Conservation (phyloP, 108 stramenopile genomes). For the Cyclotella baltica region DNA sequence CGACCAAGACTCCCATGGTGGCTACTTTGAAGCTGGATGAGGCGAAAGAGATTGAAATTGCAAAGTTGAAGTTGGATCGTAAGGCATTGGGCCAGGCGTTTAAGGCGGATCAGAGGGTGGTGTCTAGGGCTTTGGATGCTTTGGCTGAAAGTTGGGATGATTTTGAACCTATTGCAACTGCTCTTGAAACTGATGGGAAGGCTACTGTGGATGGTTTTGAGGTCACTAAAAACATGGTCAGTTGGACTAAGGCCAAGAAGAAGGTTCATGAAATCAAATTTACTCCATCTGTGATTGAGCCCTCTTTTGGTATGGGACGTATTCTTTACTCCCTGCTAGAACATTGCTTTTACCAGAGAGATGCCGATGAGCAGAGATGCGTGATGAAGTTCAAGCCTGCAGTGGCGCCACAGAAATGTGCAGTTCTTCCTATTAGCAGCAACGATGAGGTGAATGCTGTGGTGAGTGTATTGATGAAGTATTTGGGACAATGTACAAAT, state of each 20-base stretch:
- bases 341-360: slow-evolving; percentile 97
- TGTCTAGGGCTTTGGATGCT: slow-evolving; percentile 92
- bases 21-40: slow-evolving; percentile 90
- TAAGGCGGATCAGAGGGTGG: slow-evolving; percentile 93
- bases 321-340: slow-evolving; percentile 98
- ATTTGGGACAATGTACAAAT: neutral
- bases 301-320: slow-evolving; percentile 99
- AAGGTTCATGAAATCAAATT: slow-evolving; percentile 96
- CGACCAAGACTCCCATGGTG: slow-evolving; percentile 94
- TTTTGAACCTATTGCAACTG: slow-evolving; percentile 90
- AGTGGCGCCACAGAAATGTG: slow-evolving; percentile 98
- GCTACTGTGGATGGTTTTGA: slow-evolving; percentile 90
- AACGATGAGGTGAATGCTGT: slow-evolving; percentile 81
- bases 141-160: slow-evolving; percentile 91
- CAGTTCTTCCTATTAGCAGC: slow-evolving; percentile 91
- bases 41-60: slow-evolving; percentile 83
- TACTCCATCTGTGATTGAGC: slow-evolving; percentile 99
- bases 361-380: slow-evolving; percentile 93
- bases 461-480: slow-evolving; percentile 42
- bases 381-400: slow-evolving; percentile 97
- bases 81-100: slow-evolving; percentile 91
- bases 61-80: slow-evolving; percentile 91
- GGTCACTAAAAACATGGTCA: slow-evolving; percentile 92
- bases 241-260: slow-evolving; percentile 84
- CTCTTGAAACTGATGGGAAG: slow-evolving; percentile 88